Evolutionary conservation across 2,329 filamentous ascomycete species (phyloP), one percentile per base, ranked within the genome.

Genomic region (Claviceps paspali): DNA sequence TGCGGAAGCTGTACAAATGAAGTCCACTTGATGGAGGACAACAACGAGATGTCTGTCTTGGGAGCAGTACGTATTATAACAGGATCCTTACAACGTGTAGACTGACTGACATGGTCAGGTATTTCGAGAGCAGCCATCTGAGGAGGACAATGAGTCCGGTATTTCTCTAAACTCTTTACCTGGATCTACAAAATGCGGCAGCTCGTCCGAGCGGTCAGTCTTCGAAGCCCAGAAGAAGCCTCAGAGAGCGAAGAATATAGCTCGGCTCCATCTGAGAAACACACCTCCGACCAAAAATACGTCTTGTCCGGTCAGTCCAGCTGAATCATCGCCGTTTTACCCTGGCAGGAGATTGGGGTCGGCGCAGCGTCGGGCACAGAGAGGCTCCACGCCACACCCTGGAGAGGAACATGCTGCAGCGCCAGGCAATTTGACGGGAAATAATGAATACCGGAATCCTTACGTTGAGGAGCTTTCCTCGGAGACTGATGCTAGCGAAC

Each of bases 1-100:
- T 60, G 57, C 33, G 39, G 36, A 14, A 41, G 31, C 10, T 60
- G 57, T 35, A 38, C 43, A 11, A 21, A 33, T 9, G 49, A 55
- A 12, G 42, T 50, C n/a, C 46, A 43, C 6, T 39, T 29, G 3
- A 36, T 42, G 7, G 54, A 49, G 33, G 43, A 36, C 11, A 42
- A 52, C 2, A 42, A 43, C 2, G 53, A 56, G 2, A 33, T 38
- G 2, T 58, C 56, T 15, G 41, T 49, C 11, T 15, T 43, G 40
- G 33, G 53, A 55, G 35, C 48, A 48, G 51, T 15, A 27, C 24
- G 34, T 33, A 21, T 22, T n/a, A n/a, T n/a, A n/a, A n/a, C n/a
- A n/a, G n/a, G n/a, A n/a, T n/a, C n/a, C n/a, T n/a, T n/a, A n/a
- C n/a, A n/a, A n/a, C n/a, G n/a, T n/a, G n/a, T n/a, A n/a, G n/a